Conservation (phyloP, 768 basidiomycete genomes). For the Podaxis sp. region DNA sequence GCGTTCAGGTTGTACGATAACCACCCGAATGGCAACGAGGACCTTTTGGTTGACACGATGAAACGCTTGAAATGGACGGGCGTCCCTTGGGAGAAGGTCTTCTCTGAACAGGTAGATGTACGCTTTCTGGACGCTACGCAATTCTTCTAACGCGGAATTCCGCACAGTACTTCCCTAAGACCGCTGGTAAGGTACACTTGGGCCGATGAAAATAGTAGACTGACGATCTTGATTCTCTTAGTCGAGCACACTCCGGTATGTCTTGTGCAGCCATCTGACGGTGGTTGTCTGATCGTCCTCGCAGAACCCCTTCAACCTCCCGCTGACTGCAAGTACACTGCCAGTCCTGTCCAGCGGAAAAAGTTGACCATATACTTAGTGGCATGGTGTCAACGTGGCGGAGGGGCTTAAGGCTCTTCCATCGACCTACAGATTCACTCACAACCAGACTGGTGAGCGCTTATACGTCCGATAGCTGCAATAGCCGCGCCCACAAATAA, state of each 20-base stretch:
- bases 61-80: conserved; percentile 49
- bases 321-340: conserved; percentile 31
- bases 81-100: conserved; percentile 56
- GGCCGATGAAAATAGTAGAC: neutral
- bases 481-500: neutral
- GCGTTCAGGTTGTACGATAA: conserved; percentile 51
- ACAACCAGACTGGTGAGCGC: conserved; percentile 50
- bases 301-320: conserved; percentile 47
- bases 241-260: conserved; percentile 32
- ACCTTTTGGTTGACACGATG: conserved; percentile 54
- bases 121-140: neutral
- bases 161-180: conserved; percentile 44
- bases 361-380: conserved; percentile 28
- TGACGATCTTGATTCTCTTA: conserved; percentile 14
- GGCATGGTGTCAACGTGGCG: conserved; percentile 61
- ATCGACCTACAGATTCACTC: conserved; percentile 53
- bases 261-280: neutral
- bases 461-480: neutral
- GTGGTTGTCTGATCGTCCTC: neutral
- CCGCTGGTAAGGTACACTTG: conserved; percentile 25
- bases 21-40: conserved; percentile 49
- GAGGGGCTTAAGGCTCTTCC: conserved; percentile 57
- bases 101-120: conserved; percentile 37
- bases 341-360: neutral
- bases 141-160: neutral